A percentile compares a stretch with the other conserved stretches of the same genome.
Evolutionary conservation across 305 asterid species (phyloP).

Genomic region (Coffea humblotiana): DNA sequence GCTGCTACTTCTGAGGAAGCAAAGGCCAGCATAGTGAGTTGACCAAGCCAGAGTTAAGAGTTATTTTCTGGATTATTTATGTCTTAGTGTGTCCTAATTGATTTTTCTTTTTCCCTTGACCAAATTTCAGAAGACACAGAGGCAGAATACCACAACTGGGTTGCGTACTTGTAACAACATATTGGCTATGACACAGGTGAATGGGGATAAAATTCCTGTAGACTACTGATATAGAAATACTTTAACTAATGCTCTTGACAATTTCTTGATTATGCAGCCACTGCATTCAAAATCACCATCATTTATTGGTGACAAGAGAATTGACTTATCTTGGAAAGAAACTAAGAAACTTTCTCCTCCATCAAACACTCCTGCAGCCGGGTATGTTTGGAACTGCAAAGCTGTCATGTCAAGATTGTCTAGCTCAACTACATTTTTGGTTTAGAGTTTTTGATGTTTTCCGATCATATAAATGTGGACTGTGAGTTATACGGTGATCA

Average conservation of each 20-base stretch:
- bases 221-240: conserved; percentile 12
- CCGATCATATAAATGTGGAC: background rate
- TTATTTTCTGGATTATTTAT: background rate
- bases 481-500: background rate
- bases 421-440: background rate
- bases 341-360: conserved; percentile 51
- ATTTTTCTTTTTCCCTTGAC: conserved; percentile 5
- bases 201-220: conserved; percentile 9
- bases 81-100: background rate
- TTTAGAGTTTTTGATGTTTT: background rate
- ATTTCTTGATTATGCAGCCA: conserved; percentile 51
- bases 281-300: conserved; percentile 83
- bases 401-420: conserved; percentile 10
- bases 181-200: conserved; percentile 84
- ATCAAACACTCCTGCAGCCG: conserved; percentile 45
- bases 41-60: conserved; percentile 9
- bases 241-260: conserved; percentile 23
- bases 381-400: conserved; percentile 49
- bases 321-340: conserved; percentile 88
- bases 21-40: conserved; percentile 78
- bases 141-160: conserved; percentile 71
- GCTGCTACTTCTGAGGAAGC: conserved; percentile 84
- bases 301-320: conserved; percentile 77
- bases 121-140: conserved; percentile 71
- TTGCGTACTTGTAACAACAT: conserved; percentile 90